Base-by-base conservation (phyloP, 768 basidiomycete species). In the Suillus discolor region DNA sequence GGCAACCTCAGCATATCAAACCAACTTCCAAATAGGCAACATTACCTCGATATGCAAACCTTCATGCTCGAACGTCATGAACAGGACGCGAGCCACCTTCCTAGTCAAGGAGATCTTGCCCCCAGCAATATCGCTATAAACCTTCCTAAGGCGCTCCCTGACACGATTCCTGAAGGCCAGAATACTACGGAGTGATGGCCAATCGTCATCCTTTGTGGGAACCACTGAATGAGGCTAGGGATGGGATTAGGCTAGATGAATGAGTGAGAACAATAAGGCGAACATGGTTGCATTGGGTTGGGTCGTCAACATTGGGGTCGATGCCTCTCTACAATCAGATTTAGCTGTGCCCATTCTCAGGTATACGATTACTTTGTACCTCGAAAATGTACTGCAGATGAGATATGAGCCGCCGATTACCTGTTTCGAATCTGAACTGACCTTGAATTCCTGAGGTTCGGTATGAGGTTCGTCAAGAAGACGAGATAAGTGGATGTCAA, bases 261-360 rank as follows among this genome's bases (percentile, higher is more conserved):
- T 41, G 28, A 8, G 53, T 5, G 28, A 6, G 5, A 23, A 57
- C 28, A 38, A 28, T 31, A 36, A 20, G 25, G 77, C 89, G 62
- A 76, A 95, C 94, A 73, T 98, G 95, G 25, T 57, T 13, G 67
- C 92, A 93, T 74, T 89, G 80, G 5, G 85, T 87, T 0, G 95
- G 94, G 71, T 97, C 93, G 66, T 97, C 92, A 31, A 99, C 95
- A 71, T 90, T 87, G 0, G 97, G 97, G 69, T 99, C 97, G 70
- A 99, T 97, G 9, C 97, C 97, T 44, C 97, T 88, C 89, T 96
- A 75, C 76, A 71, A 69, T 62, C 55, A 34, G 62, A 28, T 47
- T 51, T 47, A 65, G n/a, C 57, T 28, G 8, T 51, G 31, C 39
- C 8, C 42, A 28, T 42, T 13, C 7, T 42, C 11, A 25, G 18